Evolutionary conservation across 2,329 filamentous ascomycete species (phyloP).

Genomic region (Cucurbitaria berberidis): DNA sequence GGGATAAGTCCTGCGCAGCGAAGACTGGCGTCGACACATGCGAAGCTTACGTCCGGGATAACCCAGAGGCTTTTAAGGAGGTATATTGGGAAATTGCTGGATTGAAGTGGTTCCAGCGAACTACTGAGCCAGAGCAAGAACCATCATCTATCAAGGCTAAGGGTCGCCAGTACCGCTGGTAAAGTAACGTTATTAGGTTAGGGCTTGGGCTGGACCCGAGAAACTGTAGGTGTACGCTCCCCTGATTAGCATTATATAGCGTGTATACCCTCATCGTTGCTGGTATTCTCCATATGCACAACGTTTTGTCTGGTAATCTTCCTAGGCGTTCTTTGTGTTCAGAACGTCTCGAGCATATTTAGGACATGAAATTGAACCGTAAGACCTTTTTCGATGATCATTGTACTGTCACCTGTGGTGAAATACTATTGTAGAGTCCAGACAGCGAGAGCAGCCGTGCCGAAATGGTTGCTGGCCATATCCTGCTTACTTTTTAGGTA

Average conservation of each 20-base stretch:
- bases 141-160: background rate
- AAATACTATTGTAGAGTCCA: too few species aligned
- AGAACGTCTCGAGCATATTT: too few species aligned
- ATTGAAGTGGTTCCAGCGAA: constrained; percentile 31
- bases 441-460: too few species aligned
- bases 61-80: constrained; percentile 38
- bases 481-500: too few species aligned
- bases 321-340: too few species aligned
- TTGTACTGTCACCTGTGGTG: too few species aligned
- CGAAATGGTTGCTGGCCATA: too few species aligned
- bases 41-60: constrained; percentile 38
- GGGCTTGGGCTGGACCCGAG: background rate
- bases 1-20: constrained; percentile 51
- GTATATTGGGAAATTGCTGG: constrained; percentile 39
- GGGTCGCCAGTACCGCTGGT: background rate
- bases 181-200: background rate
- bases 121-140: background rate
- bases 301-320: too few species aligned
- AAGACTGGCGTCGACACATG: constrained; percentile 57
- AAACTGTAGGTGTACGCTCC: background rate
- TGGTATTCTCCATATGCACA: too few species aligned
- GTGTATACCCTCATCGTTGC: too few species aligned
- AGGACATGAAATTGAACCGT: too few species aligned
- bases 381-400: too few species aligned
- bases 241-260: background rate